Percentiles rank a stretch among this genome's conserved stretches.
phyloP scores from a whole-genome alignment of 257 asterid genomes.

The Salvia hispanica region DNA sequence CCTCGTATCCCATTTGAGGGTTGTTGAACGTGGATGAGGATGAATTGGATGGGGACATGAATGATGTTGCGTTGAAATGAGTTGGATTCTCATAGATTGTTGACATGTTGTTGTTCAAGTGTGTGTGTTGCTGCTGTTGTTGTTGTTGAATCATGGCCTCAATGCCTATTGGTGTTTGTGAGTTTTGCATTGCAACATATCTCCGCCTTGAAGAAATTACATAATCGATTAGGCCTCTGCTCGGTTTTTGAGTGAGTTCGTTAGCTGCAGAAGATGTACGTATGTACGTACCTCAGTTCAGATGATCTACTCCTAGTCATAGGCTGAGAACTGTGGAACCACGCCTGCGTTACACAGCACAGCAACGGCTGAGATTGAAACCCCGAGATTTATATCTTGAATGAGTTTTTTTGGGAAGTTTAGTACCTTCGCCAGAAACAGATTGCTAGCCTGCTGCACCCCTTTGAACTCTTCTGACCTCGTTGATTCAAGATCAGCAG shows the following conservation, averaged over 20 bases:
- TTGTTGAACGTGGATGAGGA: slow-evolving; percentile 60
- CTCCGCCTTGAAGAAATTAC: slow-evolving; percentile 58
- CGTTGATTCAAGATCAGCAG: slow-evolving; percentile 35
- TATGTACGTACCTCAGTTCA: slow-evolving; percentile 44
- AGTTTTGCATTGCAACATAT: slow-evolving; percentile 72
- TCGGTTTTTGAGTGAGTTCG: not conserved
- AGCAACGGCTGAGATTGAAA: slow-evolving; percentile 14
- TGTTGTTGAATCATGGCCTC: slow-evolving; percentile 57
- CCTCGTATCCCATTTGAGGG: slow-evolving; percentile 47
- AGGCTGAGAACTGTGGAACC: slow-evolving; percentile 90
- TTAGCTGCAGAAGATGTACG: too few species aligned
- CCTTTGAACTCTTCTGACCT: slow-evolving; percentile 45
- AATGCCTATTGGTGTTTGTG: slow-evolving; percentile 54
- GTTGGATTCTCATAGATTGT: slow-evolving; percentile 31
- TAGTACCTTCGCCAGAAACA: slow-evolving; percentile 67
- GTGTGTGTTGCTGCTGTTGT: not conserved
- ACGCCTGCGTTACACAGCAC: slow-evolving; percentile 50
- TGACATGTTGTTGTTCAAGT: slow-evolving; percentile 7
- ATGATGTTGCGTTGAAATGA: slow-evolving; percentile 28
- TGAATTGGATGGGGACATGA: slow-evolving; percentile 50
- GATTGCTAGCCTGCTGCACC: slow-evolving; percentile 55
- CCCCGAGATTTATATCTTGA: not conserved
- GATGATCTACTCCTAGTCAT: slow-evolving; percentile 70
- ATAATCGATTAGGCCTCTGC: not conserved
- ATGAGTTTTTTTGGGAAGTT: not conserved